Evolutionary conservation across 2,329 filamentous ascomycete species (phyloP), one percentile per base, ranked within the genome.

Genomic region (Metarhizium guizhouense): DNA sequence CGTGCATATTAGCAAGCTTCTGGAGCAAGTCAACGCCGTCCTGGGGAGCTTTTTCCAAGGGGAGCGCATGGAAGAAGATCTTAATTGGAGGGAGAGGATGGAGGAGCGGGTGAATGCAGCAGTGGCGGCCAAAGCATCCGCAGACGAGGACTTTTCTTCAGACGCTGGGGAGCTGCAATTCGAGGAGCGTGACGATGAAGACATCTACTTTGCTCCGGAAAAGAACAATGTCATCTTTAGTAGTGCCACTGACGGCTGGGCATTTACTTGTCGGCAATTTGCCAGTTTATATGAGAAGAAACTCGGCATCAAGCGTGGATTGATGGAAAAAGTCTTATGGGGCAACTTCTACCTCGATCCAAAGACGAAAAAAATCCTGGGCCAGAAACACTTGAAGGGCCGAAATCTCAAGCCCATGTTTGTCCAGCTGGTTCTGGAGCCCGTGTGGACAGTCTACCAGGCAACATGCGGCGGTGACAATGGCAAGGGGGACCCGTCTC

Each of bases 141-240:
- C 61, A 51, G 75, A 74, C 32, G 78, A 80, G 52, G 73, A 80
- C 53, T 74, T 76, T 48, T 77, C 74, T 48, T 77, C 74, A 55
- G 76, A 80, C 5, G 72, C 74, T n/a, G 80, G 82, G 3, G 84
- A 86, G 16, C 68, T 83, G 5, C 81, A 86, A 56, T 99, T 90
- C 63, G 86, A 96, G 69, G 94, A 97, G 68, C 85, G 85, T 63
- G 92, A 96, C 65, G 94, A 99, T 65, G 92, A 97, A 69, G 92
- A 96, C 69, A 85, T 99, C 30, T 99, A 99, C 70, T 99, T 99
- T 72, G 90, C 94, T 0, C 94, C 94, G 0, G 94, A 99, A 68
- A 95, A 93, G 72, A 96, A 96, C 71, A 99, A 99, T 67, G 94
- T 99, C 70, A 97, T 99, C 60, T 99, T 99, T 70, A 91, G 90